Evolutionary conservation across 1,139 yeast genomes (phyloP), one percentile per base, ranked within the genome.

Genomic region (Eremothecium cymbalariae): DNA sequence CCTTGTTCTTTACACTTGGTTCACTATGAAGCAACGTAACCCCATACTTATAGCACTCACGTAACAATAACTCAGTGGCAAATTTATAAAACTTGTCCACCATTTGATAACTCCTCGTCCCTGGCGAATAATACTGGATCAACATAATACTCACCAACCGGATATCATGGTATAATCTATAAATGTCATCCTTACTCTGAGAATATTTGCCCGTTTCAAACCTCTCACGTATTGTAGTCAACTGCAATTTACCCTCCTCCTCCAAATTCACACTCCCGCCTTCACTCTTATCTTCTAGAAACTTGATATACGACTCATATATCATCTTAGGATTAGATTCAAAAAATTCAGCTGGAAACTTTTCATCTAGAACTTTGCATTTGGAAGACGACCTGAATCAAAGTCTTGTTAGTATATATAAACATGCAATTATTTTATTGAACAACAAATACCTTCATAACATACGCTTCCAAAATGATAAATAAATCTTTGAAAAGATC

Each of bases 71-170:
- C 47, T 84, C 94, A 1, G 78, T 69, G 3, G 83, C 60, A 47
- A 78, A 76, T 51, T 74, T 77, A 62, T 75, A 85, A 48, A 81
- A 79, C 38, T 69, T 70, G 55, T 83, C 90, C 27, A 80, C 63
- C 44, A 69, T 65, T 14, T 60, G 62, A 53, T 86, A 86, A 9
- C 59, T 59, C 15, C 62, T 52, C n/a, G 77, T 63, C 2, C 85
- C 86, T 20, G 77, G 67, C 16, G 69, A 67, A 37, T 66, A 62
- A 33, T 64, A 59, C 23, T 64, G 63, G 15, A 81, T 65, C 22
- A 68, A 61, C 17, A 69, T 53, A 7, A 75, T 70, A 27, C 79
- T 65, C 0, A 81, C 78, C 12, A 79, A 61, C 47, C 75, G 81
- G 40, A 88, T 57, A 55, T 88, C 97, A 51, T 81, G 90, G 50